These are phyloP conservation scores for Spirogloea muscicola DNA, from an alignment of 139 green algal genomes.

Conservation along the genomic window DNA sequence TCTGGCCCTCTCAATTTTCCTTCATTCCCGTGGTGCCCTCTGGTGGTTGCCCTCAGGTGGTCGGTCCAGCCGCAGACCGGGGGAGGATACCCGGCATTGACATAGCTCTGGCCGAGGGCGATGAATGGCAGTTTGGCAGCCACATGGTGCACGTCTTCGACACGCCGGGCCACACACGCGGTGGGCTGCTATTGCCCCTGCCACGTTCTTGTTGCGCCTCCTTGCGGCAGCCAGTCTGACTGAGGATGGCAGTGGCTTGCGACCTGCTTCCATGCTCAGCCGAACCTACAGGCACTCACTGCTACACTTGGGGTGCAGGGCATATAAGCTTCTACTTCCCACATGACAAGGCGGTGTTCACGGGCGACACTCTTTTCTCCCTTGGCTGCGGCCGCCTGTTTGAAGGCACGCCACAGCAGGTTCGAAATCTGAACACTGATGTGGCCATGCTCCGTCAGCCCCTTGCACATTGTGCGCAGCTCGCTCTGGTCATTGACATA, in stretches of 20 bases:
- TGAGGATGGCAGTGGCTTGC: too few species aligned
- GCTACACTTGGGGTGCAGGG: conserved; percentile 28
- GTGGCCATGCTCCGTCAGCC: background rate
- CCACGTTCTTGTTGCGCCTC: background rate
- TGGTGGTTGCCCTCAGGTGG: conserved; percentile 13
- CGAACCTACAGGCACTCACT: too few species aligned
- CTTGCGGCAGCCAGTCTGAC: too few species aligned
- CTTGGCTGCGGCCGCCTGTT: conserved; percentile 55
- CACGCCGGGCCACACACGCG: conserved; percentile 54
- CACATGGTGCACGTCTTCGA: conserved; percentile 47
- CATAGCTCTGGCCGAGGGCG: conserved; percentile 42
- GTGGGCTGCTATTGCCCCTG: background rate
- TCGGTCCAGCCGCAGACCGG: conserved; percentile 37
- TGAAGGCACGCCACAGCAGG: conserved; percentile 48
- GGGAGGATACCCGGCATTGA: conserved; percentile 46
- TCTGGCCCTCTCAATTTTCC: too few species aligned
- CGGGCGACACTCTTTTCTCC: conserved; percentile 54
- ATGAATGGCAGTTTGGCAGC: conserved; percentile 48
- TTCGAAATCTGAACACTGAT: background rate
- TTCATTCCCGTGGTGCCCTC: background rate
- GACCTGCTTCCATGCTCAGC: too few species aligned
- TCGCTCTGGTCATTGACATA: background rate
- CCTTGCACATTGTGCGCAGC: background rate
- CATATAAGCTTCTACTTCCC: conserved; percentile 54
- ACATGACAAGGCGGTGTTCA: conserved; percentile 32